Base-by-base conservation (phyloP, 129 eudicot species). In the Chrysanthemum lavandulifolium region DNA sequence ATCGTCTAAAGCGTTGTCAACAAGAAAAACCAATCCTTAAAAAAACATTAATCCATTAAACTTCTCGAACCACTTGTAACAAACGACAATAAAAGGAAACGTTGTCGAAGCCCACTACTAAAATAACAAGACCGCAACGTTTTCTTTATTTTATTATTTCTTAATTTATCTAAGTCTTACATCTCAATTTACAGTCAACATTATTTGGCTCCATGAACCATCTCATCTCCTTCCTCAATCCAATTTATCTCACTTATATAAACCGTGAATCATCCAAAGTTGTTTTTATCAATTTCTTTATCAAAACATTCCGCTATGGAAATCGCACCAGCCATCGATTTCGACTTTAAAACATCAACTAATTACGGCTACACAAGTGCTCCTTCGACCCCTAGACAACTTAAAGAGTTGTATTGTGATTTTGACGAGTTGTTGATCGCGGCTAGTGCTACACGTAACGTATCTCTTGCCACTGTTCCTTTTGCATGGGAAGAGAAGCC, bases 401-500 rank as follows among this genome's bases (percentile, higher is more conserved):
- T 83, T 16, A 50, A 86, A 6, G 78, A 78, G 8, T 31, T 72
- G 31, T 72, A 55, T 23, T 11, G 77, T 12, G 84, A 78, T 43
- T 84, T 88, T 45, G 86, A 86, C 31, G 82, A 68, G 62, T 72
- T 79, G 50, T 31, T 83, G 67, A 71, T 78, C 3, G 49, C 36
- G 3, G 49, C 50, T 3, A 49, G 21, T 10, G 77, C 14, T 18
- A 18, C 36, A 10, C 70, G 31, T 3, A 15, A 2, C 0, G 14
- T 18, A n/a, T 71, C 61, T 21, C 70, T 58, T 0, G 81, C 80
- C 13, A 27, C 53, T 0, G 78, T 81, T 18, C 90, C 87, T 0
- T 84, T 84, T 57, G 84, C 76, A 0, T 80, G 90, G 88, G 90
- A 88, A 48, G 86, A 76, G 29, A 88, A 81, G 62, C 86, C 91